phyloP scores from a whole-genome alignment of 2,329 filamentous ascomycete genomes.

The Dactylellina drechsleri region DNA sequence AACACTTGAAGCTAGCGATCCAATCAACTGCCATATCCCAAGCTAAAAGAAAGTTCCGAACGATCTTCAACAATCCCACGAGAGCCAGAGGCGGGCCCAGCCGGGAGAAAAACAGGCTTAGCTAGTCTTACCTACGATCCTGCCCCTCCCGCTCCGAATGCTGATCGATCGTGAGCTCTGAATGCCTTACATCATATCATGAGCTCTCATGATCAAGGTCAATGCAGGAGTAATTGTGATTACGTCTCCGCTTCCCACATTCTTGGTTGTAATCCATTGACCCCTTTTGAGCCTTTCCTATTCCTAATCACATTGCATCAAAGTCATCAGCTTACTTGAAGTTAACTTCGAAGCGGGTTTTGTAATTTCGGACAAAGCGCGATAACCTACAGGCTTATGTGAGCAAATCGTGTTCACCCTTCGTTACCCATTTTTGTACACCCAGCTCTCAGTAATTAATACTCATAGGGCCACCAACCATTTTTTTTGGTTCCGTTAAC shows the following conservation, averaged over 20 bases:
- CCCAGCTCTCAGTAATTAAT: no score
- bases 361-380: conserved; percentile 26
- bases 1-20: neutral
- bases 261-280: neutral
- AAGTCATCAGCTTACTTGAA: no score
- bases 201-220: neutral
- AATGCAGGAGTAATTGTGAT: neutral
- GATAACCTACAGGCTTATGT: conserved; percentile 2
- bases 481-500: no score
- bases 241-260: neutral
- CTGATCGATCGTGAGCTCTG: conserved; percentile 15
- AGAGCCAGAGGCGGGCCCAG: conserved; percentile 14
- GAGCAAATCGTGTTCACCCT: conserved; percentile 6
- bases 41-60: conserved; percentile 22
- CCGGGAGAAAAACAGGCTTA: conserved; percentile 29
- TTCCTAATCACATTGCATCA: neutral
- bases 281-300: no score
- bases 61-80: neutral
- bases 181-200: neutral
- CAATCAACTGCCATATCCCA: neutral
- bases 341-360: neutral
- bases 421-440: conserved; percentile 6
- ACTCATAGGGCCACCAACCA: no score
- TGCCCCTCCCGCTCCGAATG: conserved; percentile 15
- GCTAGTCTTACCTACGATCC: neutral